Base-by-base conservation (phyloP, 768 basidiomycete genomes). In the Termitomyces eurrhizus region DNA sequence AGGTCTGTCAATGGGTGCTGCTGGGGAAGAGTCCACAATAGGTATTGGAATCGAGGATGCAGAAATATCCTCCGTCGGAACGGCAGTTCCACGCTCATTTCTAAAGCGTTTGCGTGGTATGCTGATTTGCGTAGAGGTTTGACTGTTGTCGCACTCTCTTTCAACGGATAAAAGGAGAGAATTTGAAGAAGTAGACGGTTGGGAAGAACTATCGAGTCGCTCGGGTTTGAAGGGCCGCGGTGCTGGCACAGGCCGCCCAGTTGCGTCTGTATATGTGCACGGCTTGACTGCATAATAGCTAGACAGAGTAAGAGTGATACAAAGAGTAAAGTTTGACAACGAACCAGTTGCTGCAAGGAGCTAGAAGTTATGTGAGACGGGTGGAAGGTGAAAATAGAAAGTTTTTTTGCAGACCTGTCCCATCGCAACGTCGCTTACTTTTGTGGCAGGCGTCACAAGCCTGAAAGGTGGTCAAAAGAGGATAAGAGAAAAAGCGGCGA, bases 401-500 rank as follows among this genome's bases (percentile, higher is more conserved):
- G 26, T 44, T 62, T 49, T 53, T 46, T 11, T 77, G 50, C 85
- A 60, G 62, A 88, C 89, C 86, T 62, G 88, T 90, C 36, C 90
- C 90, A 73, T 92, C 90, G 73, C 90, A 92, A 52, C 90, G 84
- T 29, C 91, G 84, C 70, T 93, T 93, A 74, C 85, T 87, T 72
- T 89, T 90, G 70, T 93, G 92, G 70, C 91, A 93, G 56, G 88
- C 87, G 72, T 91, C 88, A 73, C 91, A 92, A 52, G 91, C 82
- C 80, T 83, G 59, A 46, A 57, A 36, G 46, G 61, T 62, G 12
- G 56, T 69, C 60, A 60, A 57, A 52, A 55, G 52, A 51, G 51
- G 58, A 54, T 56, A 44, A 48, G 59, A 45, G 45, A 32, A 46
- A 44, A 21, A 48, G 13, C 50, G 56, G 5, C 16, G 33, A 26